phyloP scores from a whole-genome alignment of 2,329 filamentous ascomycete species.

The Trichoderma polysporum region DNA sequence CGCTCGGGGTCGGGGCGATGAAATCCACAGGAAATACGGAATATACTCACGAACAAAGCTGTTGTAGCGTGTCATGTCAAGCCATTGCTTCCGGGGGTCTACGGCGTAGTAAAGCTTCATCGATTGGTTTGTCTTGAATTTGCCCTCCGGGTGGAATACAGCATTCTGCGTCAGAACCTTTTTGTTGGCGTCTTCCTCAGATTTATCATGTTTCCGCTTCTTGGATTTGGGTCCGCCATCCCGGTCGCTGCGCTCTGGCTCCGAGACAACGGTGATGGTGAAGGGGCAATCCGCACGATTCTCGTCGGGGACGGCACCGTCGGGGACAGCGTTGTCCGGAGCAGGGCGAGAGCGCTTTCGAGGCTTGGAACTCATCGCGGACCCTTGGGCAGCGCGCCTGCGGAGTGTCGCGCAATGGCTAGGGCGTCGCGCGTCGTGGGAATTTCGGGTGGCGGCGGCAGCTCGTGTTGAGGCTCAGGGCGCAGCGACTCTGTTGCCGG shows the following conservation, averaged over 20 bases:
- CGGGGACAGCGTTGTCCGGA: slow-evolving; percentile 1
- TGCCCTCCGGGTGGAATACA: slow-evolving; percentile 54
- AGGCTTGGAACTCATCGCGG: slow-evolving; percentile 34
- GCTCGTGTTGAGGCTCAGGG: background rate
- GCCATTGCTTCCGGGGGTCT: slow-evolving; percentile 53
- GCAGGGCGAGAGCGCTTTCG: slow-evolving; percentile 54
- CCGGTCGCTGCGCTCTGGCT: slow-evolving; percentile 33
- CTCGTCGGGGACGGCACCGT: slow-evolving; percentile 39
- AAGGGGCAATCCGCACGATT: slow-evolving; percentile 59
- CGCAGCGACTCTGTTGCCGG: background rate
- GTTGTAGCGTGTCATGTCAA: slow-evolving; percentile 60
- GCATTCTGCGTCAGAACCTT: slow-evolving; percentile 50
- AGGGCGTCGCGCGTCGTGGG: slow-evolving; percentile 7
- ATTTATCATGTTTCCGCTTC: slow-evolving; percentile 49
- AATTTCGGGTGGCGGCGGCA: background rate
- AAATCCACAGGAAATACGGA: background rate
- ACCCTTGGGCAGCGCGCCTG: slow-evolving; percentile 9
- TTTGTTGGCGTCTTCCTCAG: slow-evolving; percentile 42
- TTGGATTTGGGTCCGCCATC: slow-evolving; percentile 45
- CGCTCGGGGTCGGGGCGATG: background rate
- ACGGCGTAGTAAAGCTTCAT: slow-evolving; percentile 58
- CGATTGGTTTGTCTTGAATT: slow-evolving; percentile 53
- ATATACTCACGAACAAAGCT: slow-evolving; percentile 57
- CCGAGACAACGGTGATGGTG: slow-evolving; percentile 37
- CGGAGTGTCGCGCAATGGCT: background rate